These are phyloP conservation scores for Cyclanthera cordifolia DNA, from an alignment of 306 rosid species.

Conservation along the genomic window DNA sequence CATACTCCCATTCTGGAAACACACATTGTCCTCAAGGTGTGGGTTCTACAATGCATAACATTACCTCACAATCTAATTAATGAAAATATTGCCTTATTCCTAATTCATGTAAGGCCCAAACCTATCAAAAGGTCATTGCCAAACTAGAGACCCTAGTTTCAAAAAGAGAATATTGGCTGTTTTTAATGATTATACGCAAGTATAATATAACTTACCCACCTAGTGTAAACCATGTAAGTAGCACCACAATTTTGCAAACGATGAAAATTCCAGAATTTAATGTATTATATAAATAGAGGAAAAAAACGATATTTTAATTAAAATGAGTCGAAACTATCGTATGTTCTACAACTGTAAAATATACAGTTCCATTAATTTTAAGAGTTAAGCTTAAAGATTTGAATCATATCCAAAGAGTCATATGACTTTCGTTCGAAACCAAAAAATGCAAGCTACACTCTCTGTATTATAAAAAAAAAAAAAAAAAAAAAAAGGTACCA, in stretches of 20 bases:
- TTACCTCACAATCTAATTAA: too few species aligned
- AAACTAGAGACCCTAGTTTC: neutral
- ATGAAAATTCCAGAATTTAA: slow-evolving; percentile 7
- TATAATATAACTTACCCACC: too few species aligned
- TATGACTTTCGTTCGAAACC: neutral
- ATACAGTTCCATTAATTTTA: neutral
- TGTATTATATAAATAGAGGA: neutral
- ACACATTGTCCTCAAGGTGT: too few species aligned
- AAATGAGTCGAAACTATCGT: neutral
- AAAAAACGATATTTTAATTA: neutral
- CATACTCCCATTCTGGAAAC: too few species aligned
- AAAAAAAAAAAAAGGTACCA: too few species aligned
- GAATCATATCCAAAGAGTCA: too few species aligned
- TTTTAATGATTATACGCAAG: neutral
- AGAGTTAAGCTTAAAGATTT: neutral
- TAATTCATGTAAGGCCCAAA: too few species aligned
- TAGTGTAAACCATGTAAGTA: too few species aligned
- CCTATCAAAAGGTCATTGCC: neutral
- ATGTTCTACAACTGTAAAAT: neutral
- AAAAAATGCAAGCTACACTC: too few species aligned
- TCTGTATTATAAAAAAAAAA: too few species aligned
- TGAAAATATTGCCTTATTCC: too few species aligned
- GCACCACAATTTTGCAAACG: slow-evolving; percentile 41
- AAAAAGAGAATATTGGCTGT: neutral
- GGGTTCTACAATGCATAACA: too few species aligned